A percentile compares a stretch with the other conserved stretches of the same genome.
These are phyloP conservation scores for Williopsis jadinii DNA, from an alignment of 1,139 yeast species.

Conservation along the genomic window DNA sequence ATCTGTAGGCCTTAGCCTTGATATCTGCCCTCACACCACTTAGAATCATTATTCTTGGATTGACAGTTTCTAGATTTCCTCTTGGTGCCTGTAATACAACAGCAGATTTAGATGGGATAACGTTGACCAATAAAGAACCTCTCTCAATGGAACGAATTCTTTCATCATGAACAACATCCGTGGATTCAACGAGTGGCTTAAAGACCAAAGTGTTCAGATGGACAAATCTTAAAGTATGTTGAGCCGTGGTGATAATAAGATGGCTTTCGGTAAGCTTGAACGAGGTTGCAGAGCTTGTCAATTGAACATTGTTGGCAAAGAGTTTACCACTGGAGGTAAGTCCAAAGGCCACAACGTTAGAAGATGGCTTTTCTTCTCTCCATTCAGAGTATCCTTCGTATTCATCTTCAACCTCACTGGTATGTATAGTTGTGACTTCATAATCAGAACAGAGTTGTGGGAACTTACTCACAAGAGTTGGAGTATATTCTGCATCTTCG, in stretches of 20 bases:
- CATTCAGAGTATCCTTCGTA: constrained; percentile 24
- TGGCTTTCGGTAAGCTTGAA: constrained; percentile 66
- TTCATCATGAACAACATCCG: constrained; percentile 51
- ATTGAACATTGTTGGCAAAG: constrained; percentile 52
- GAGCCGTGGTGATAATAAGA: constrained; percentile 82
- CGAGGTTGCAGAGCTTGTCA: constrained; percentile 82
- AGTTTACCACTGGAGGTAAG: constrained; percentile 67
- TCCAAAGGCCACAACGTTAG: constrained; percentile 51
- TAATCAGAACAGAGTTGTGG: constrained; percentile 68
- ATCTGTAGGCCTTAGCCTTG: constrained; percentile 45
- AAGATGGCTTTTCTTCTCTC: constrained; percentile 16
- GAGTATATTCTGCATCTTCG: background rate
- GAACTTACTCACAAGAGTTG: constrained; percentile 36
- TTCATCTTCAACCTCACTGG: constrained; percentile 11
- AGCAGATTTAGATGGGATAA: constrained; percentile 76
- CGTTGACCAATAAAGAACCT: constrained; percentile 76
- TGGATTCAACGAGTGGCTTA: constrained; percentile 29
- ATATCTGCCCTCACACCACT: constrained; percentile 75
- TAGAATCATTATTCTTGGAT: constrained; percentile 87
- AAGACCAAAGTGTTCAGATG: constrained; percentile 48
- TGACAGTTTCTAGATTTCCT: constrained; percentile 91
- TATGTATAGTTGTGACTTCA: constrained; percentile 34
- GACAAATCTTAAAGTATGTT: constrained; percentile 73
- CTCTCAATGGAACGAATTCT: constrained; percentile 85
- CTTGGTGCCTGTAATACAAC: constrained; percentile 91